These are phyloP conservation scores for Xylaria digitata DNA, from an alignment of 2,329 filamentous ascomycete genomes.

Conservation along the genomic window DNA sequence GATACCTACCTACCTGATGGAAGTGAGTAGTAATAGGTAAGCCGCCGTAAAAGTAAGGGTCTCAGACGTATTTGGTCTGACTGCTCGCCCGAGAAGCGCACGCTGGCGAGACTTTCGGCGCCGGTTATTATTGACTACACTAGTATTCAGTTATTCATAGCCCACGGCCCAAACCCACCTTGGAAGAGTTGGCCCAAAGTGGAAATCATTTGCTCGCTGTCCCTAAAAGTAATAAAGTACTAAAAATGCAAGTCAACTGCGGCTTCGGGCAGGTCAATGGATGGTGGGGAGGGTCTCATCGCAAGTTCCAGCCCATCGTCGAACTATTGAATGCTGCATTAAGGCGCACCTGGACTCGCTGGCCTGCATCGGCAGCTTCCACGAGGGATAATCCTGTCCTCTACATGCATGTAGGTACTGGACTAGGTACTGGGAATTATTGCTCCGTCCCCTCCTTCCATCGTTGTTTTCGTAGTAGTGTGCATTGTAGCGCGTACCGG, in stretches of 20 bases:
- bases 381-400: constrained; percentile 29
- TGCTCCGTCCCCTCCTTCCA: constrained; percentile 35
- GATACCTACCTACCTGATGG: too few relatives aligned
- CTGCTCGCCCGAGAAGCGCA: background rate
- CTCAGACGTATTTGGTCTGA: too few relatives aligned
- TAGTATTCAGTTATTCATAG: constrained; percentile 29
- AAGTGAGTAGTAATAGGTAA: too few relatives aligned
- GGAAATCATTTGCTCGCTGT: constrained; percentile 25
- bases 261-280: constrained; percentile 36
- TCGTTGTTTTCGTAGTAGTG: constrained; percentile 24
- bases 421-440: constrained; percentile 20
- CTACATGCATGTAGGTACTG: background rate
- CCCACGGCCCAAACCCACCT: constrained; percentile 9
- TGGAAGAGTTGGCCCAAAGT: constrained; percentile 24
- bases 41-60: too few relatives aligned
- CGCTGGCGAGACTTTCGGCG: background rate
- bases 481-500: constrained; percentile 29
- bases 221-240: constrained; percentile 30
- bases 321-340: constrained; percentile 44
- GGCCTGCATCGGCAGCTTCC: constrained; percentile 40
- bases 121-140: constrained; percentile 7
- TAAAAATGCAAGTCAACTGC: constrained; percentile 36
- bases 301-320: constrained; percentile 40
- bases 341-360: constrained; percentile 37
- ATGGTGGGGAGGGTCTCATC: constrained; percentile 35